Evolutionary conservation across 139 green algal species (phyloP), one percentile per base, ranked within the genome.

Genomic region (Monoraphidium neglectum): DNA sequence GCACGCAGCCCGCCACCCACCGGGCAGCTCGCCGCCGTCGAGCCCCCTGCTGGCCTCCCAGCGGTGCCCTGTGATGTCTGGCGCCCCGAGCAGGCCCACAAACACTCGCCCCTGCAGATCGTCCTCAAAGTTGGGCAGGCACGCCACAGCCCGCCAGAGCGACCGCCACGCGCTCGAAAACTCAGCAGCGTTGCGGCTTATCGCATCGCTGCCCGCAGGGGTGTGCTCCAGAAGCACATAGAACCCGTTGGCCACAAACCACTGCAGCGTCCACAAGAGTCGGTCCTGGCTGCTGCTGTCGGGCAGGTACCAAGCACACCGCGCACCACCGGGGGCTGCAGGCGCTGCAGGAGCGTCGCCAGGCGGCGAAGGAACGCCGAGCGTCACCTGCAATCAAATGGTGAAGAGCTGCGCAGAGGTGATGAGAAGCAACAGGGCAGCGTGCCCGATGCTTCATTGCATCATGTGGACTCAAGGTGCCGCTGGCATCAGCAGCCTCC

Each of bases 171-270:
- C 38, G 33, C 30, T 33, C 38, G 26, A 35, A 70, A 51, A 70
- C 35, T 12, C 30, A 23, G 26, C 18, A 5, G 8, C 62, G 21
- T 38, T 33, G 24, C 26, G 16, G 10, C 4, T 4, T 36, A 5
- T 38, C 10, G 15, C 23, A 6, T 38, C 38, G 5, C 4, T 8
- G n/a, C 66, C 32, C 66, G 23, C 40, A 8, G 47, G 47, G 12
- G 86, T 78, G 65, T 86, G 67, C 60, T 88, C 84, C 16, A 86
- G 59, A n/a, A 88, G 8, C 16, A 91, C 83, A 72, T 91, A 91
- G 49, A 91, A 84, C 32, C 84, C 84, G 64, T 87, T 89, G 37
- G 72, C 57, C 13, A 83, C 77, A 0, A 89, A 68, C 72, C 84
- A 90, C 40, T 85, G 37, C 37, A 91, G 76, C 8, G 85, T 74